These are phyloP conservation scores for Dryas integrifolia DNA, from an alignment of 331 rosid species.

Conservation along the genomic window DNA sequence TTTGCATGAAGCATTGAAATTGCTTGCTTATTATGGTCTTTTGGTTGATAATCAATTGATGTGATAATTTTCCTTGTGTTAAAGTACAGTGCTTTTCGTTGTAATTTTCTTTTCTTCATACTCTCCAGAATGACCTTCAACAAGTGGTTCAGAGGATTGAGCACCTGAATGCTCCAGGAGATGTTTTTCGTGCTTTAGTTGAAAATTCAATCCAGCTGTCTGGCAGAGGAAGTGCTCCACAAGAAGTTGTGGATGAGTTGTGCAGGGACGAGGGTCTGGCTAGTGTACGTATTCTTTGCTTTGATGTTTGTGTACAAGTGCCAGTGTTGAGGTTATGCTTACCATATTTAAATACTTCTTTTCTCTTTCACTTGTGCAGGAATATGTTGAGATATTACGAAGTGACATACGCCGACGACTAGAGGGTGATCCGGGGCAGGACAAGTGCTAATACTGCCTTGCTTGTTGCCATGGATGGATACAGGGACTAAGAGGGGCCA, in stretches of 20 bases:
- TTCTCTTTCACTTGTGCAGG: slow-evolving; percentile 42
- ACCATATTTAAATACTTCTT: background rate
- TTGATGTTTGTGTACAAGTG: background rate
- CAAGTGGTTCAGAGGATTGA: slow-evolving; percentile 63
- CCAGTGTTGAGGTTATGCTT: background rate
- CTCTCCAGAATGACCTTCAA: slow-evolving; percentile 51
- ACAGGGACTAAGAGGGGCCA: no score
- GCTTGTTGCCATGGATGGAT: background rate
- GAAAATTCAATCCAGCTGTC: slow-evolving; percentile 63
- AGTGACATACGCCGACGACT: slow-evolving; percentile 48
- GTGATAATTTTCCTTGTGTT: no score
- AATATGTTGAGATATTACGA: slow-evolving; percentile 64
- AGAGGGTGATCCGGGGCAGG: slow-evolving; percentile 42
- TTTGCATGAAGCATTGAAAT: no score
- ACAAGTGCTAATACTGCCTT: slow-evolving; percentile 25
- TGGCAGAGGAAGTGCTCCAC: slow-evolving; percentile 43
- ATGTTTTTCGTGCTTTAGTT: slow-evolving; percentile 64
- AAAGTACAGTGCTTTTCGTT: no score
- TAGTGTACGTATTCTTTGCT: slow-evolving; percentile 37
- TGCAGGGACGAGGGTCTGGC: slow-evolving; percentile 70
- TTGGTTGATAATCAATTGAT: no score
- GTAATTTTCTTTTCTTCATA: slow-evolving; percentile 6
- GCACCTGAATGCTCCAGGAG: slow-evolving; percentile 44
- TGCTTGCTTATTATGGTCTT: no score
- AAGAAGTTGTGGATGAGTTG: slow-evolving; percentile 67